Evolutionary conservation across 305 asterid species (phyloP), one percentile per base, ranked within the genome.

Genomic region (Fraxinus dipetala): DNA sequence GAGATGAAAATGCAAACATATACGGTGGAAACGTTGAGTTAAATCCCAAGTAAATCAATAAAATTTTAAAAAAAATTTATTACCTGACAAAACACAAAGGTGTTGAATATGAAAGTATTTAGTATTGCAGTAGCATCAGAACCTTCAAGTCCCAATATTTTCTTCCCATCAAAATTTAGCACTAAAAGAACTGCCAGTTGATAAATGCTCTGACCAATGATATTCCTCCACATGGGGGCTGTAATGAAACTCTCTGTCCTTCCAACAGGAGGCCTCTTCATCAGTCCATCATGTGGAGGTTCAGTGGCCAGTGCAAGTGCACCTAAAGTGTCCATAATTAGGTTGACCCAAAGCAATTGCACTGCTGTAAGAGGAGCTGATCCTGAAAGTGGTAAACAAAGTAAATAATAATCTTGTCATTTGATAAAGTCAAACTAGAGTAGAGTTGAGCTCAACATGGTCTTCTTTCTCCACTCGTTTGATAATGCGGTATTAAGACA

Each of bases 81-180:
- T 89, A 96, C 98, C 99, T 96, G 99, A 81, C 98, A 96, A 83
- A 96, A 94, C 79, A 94, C 99, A 22, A 96, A 94, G 87, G 98
- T 94, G 84, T 96, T 96, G 92, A 94, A 96, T 85, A 96, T 93
- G 88, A 96, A 96, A 18, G 99, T 96, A 84, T 94, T 94, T 83
- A 86, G 83, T n/a, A 91, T 81, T 56, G 22, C 83, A 28, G 92
- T 90, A 82, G 97, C 88, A 85, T 93, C 88, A 83, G 97, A 86
- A 48, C 94, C 97, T 24, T 81, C 77, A 45, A 96, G 92, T 48
- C 89, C 84, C 85, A 96, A 85, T 65, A 96, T 83, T 69, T 88
- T 92, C 83, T 89, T 83, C 83, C 99, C 99, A 3, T 32, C 76
- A 67, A 93, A 94, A 81, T 90, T 88, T 90, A 96, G 90, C 81